Conservation (phyloP, 2,329 filamentous ascomycete species). For the Bipolaris zeicola region DNA sequence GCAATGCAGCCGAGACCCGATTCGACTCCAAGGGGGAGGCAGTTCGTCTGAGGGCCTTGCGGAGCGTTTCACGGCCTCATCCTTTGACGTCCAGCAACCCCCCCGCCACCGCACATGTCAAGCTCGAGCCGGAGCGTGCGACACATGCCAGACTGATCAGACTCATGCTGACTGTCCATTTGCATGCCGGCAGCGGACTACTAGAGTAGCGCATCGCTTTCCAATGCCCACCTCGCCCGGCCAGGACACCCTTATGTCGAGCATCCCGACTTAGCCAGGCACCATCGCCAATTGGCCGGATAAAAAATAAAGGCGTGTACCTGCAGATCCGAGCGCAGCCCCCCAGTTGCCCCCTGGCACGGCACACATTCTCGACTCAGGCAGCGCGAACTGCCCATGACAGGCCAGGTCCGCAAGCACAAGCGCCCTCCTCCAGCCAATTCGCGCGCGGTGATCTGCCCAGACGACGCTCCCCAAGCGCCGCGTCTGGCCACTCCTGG, state of each 20-base stretch:
- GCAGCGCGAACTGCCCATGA: constrained; percentile 31
- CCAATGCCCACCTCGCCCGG: neutral
- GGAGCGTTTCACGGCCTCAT: constrained; percentile 8
- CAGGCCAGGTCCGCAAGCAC: constrained; percentile 6
- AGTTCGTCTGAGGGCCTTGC: neutral
- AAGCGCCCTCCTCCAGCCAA: constrained; percentile 37
- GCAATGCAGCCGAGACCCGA: too few species aligned
- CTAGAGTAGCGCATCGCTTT: too few species aligned
- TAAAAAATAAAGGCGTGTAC: constrained; percentile 23
- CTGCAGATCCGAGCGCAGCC: constrained; percentile 26
- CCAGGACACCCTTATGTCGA: constrained; percentile 1
- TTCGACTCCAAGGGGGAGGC: neutral
- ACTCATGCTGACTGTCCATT: neutral
- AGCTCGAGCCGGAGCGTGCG: neutral
- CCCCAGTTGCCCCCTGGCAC: constrained; percentile 16
- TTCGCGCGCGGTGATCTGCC: constrained; percentile 38
- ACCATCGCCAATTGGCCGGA: constrained; percentile 19
- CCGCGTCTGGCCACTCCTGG: constrained; percentile 31
- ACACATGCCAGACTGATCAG: neutral
- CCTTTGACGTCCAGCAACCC: neutral
- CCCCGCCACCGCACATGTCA: neutral
- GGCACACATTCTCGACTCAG: constrained; percentile 30
- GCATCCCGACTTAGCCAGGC: neutral
- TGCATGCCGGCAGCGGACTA: too few species aligned
- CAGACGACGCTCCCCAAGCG: constrained; percentile 25